phyloP scores from a whole-genome alignment of 2,329 filamentous ascomycete species.

The Aspergillus neoniger region DNA sequence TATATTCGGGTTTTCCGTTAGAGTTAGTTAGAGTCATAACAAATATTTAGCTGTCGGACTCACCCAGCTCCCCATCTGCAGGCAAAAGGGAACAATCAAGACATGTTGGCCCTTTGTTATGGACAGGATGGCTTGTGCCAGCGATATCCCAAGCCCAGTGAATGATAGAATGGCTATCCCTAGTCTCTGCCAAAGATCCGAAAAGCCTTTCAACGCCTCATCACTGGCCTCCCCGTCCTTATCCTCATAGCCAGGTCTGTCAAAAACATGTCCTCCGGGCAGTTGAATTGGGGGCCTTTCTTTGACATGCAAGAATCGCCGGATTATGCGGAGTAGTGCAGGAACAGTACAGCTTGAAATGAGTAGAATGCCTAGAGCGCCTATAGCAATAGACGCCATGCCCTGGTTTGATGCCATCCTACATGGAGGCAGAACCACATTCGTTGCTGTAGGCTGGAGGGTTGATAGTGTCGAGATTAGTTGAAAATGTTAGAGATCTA shows the following conservation, averaged over 20 bases:
- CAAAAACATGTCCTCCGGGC: slow-evolving; percentile 16
- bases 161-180: slow-evolving; percentile 57
- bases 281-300: slow-evolving; percentile 20
- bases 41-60: slow-evolving; percentile 30
- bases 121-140: slow-evolving; percentile 59
- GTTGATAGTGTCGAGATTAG: neutral
- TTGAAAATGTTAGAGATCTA: neutral
- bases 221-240: slow-evolving; percentile 68
- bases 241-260: slow-evolving; percentile 62
- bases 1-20: slow-evolving; percentile 13
- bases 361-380: slow-evolving; percentile 29
- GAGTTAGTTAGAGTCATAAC: neutral
- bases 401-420: slow-evolving; percentile 27
- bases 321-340: slow-evolving; percentile 25
- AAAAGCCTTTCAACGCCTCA: slow-evolving; percentile 64
- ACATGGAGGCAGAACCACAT: neutral
- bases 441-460: neutral
- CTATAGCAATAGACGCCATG: slow-evolving; percentile 23
- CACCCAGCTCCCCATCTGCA: slow-evolving; percentile 65
- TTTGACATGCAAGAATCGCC: slow-evolving; percentile 19
- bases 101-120: slow-evolving; percentile 31
- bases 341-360: slow-evolving; percentile 28
- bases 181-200: slow-evolving; percentile 59
- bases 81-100: slow-evolving; percentile 59
- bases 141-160: slow-evolving; percentile 57